Percentiles rank a stretch among this genome's conserved stretches.
These are phyloP conservation scores for Puccinia coronata DNA, from an alignment of 1,284 basidiomycete species.

Conservation along the genomic window DNA sequence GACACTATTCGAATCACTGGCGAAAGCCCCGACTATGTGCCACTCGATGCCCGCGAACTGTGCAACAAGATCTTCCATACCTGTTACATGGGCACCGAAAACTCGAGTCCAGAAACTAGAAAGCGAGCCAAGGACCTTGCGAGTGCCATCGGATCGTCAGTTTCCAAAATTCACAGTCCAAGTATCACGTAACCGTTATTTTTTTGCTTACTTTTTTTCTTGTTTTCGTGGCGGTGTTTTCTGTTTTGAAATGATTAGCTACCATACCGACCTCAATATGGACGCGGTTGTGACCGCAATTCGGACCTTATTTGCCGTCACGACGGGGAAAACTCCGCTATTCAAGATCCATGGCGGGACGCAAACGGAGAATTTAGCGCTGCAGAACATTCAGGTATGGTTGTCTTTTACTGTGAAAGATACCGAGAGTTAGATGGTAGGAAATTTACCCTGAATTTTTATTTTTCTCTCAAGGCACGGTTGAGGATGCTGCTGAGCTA, in stretches of 20 bases:
- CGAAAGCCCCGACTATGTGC: slow-evolving; percentile 26
- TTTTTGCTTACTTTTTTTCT: too few species aligned
- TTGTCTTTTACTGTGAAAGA: neutral
- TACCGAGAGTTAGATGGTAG: neutral
- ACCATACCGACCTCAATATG: slow-evolving; percentile 47
- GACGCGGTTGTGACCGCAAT: slow-evolving; percentile 42
- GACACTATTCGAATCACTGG: slow-evolving; percentile 35
- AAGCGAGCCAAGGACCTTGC: slow-evolving; percentile 46
- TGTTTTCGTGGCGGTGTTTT: neutral
- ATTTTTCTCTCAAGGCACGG: slow-evolving; percentile 16
- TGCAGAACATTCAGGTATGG: slow-evolving; percentile 46
- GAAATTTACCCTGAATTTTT: neutral
- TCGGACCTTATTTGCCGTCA: slow-evolving; percentile 34
- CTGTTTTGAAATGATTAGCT: slow-evolving; percentile 13
- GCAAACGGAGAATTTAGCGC: slow-evolving; percentile 47
- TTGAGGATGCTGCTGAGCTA: slow-evolving; percentile 49
- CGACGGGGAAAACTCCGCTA: slow-evolving; percentile 31
- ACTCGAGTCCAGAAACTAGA: slow-evolving; percentile 46
- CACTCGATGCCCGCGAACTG: slow-evolving; percentile 39
- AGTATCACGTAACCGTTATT: too few species aligned
- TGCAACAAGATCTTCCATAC: slow-evolving; percentile 48
- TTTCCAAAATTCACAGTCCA: neutral
- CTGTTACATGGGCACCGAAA: slow-evolving; percentile 49
- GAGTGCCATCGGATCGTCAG: slow-evolving; percentile 33
- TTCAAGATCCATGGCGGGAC: slow-evolving; percentile 45